These are phyloP conservation scores for Lentinula sp. DNA, from an alignment of 768 basidiomycete genomes.

Conservation along the genomic window DNA sequence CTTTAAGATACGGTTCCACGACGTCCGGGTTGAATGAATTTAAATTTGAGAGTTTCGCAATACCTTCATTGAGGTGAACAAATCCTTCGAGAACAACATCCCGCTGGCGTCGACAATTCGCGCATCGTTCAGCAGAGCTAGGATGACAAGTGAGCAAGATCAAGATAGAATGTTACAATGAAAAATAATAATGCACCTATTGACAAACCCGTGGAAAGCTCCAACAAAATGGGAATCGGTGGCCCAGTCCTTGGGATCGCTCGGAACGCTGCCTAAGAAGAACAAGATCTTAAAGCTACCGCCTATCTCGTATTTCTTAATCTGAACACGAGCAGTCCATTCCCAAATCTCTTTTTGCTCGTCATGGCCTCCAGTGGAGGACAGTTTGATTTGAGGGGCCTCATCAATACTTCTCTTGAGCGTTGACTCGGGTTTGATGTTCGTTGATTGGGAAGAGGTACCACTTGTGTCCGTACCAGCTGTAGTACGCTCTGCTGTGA, in stretches of 20 bases:
- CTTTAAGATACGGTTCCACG: constrained; percentile 33
- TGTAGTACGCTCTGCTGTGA: not conserved
- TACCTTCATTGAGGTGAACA: constrained; percentile 33
- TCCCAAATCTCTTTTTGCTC: constrained; percentile 19
- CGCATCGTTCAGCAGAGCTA: constrained; percentile 23
- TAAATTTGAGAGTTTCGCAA: constrained; percentile 22
- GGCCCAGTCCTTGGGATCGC: constrained; percentile 30
- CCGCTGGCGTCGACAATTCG: constrained; percentile 28
- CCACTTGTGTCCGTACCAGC: not conserved
- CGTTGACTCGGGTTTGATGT: not conserved
- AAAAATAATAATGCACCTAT: constrained; percentile 10
- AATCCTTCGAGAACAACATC: constrained; percentile 34
- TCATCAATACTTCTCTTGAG: not conserved
- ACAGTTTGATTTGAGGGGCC: not conserved
- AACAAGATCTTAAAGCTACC: constrained; percentile 37
- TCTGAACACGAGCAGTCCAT: constrained; percentile 35
- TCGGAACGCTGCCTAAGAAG: constrained; percentile 38
- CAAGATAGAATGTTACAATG: constrained; percentile 11
- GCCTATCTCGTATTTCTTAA: constrained; percentile 37
- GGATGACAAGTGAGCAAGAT: not conserved
- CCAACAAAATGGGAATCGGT: constrained; percentile 31
- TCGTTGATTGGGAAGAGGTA: not conserved
- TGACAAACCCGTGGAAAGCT: constrained; percentile 38
- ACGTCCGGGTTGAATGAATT: constrained; percentile 28
- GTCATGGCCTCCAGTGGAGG: not conserved